phyloP scores from a whole-genome alignment of 2,329 filamentous ascomycete genomes.

The Purpureocillium lavendulum region DNA sequence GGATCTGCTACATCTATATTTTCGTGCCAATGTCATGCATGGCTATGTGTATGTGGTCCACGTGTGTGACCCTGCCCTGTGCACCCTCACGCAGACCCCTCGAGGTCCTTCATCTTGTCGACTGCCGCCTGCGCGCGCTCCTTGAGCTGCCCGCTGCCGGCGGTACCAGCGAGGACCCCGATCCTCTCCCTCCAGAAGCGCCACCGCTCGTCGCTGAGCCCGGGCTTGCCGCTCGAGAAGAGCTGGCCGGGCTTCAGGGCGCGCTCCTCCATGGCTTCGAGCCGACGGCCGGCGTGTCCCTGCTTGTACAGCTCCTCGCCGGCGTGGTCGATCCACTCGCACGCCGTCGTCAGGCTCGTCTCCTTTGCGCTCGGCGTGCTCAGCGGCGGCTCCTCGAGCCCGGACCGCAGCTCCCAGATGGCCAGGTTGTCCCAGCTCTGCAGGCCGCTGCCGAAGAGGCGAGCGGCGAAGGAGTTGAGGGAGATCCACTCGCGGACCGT shows the following conservation, averaged over 20 bases:
- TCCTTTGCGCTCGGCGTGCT: conserved; percentile 9
- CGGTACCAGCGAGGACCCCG: conserved; percentile 10
- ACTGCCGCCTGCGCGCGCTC: conserved; percentile 11
- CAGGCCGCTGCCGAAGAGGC: conserved; percentile 14
- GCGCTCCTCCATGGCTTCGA: conserved; percentile 12
- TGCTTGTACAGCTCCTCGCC: conserved; percentile 15
- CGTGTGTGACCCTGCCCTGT: too few species aligned
- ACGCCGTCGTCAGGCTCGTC: conserved; percentile 11
- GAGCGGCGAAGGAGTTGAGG: conserved; percentile 24
- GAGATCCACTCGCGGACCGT: conserved; percentile 17
- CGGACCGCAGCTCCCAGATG: conserved; percentile 20
- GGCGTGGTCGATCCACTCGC: conserved; percentile 22
- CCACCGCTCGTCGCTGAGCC: conserved; percentile 18
- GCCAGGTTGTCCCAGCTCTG: conserved; percentile 17
- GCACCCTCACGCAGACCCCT: conserved; percentile 3
- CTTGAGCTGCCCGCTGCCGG: conserved; percentile 11
- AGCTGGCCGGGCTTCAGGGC: conserved; percentile 12
- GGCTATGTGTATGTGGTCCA: too few species aligned
- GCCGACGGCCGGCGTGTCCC: conserved; percentile 4
- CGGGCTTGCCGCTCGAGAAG: conserved; percentile 11
- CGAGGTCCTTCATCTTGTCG: conserved; percentile 13
- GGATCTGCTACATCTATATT: too few species aligned
- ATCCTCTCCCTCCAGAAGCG: conserved; percentile 20
- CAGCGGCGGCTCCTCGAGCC: conserved; percentile 17
- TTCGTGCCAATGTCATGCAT: too few species aligned